Percentiles rank a stretch among this genome's conserved stretches.
Conservation (phyloP, 148 eudicot genomes). For the Rhododendron griersonianum region DNA sequence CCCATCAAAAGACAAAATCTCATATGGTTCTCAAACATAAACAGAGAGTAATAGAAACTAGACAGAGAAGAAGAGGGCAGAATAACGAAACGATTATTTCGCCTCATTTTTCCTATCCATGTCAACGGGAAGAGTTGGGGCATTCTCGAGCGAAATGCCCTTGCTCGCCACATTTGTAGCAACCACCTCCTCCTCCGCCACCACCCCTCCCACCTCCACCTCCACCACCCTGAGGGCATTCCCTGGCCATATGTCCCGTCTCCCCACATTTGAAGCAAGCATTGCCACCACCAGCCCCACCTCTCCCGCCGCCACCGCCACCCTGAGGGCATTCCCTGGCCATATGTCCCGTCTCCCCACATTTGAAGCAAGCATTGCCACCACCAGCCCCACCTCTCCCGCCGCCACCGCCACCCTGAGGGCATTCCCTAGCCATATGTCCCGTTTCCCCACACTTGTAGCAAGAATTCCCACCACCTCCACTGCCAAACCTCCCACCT, state of each 20-base stretch:
- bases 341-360: slow-evolving; percentile 8
- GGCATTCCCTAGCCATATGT: slow-evolving; percentile 20
- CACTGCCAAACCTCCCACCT: not conserved
- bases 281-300: slow-evolving; percentile 6
- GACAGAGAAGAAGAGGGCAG: not conserved
- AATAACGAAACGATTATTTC: not conserved
- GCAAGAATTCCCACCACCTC: slow-evolving; percentile 14
- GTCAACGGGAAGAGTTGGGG: slow-evolving; percentile 1
- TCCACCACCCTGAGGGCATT: slow-evolving; percentile 2
- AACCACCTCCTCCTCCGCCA: not conserved
- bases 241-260: slow-evolving; percentile 9
- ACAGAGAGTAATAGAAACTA: not conserved
- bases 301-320: slow-evolving; percentile 20
- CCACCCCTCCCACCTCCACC: slow-evolving; percentile 2
- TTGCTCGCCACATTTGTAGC: slow-evolving; percentile 11
- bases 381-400: slow-evolving; percentile 16
- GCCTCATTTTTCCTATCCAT: not conserved
- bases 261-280: slow-evolving; percentile 6
- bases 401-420: slow-evolving; percentile 18
- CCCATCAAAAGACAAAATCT: not conserved
- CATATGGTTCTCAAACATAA: not conserved
- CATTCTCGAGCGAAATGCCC: slow-evolving; percentile 10
- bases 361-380: not conserved
- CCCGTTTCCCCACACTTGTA: slow-evolving; percentile 2
- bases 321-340: slow-evolving; percentile 6